A percentile compares a stretch with the other conserved stretches of the same genome.
Evolutionary conservation across 1,284 basidiomycete species (phyloP).

Genomic region (Apiotrichum montevideense): DNA sequence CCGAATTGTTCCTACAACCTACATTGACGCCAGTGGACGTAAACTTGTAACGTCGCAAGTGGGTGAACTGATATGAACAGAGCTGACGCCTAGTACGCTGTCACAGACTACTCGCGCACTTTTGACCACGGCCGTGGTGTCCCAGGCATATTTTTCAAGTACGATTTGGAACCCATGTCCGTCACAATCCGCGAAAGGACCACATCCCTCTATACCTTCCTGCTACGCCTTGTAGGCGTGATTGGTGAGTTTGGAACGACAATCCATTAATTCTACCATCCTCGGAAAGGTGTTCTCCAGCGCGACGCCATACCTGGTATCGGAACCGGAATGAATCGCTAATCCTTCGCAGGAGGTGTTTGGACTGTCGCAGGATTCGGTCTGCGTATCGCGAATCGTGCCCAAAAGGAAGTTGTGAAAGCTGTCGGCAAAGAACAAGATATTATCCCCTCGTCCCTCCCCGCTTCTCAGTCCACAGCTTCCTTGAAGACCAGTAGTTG

Average conservation of each 20-base stretch:
- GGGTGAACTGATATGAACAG: constrained; percentile 31
- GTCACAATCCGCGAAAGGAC: constrained; percentile 83
- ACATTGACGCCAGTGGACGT: constrained; percentile 62
- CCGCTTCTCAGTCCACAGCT: background rate
- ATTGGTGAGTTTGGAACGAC: constrained; percentile 28
- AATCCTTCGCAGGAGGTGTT: constrained; percentile 37
- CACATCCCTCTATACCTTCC: constrained; percentile 68
- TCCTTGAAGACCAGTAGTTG: too few species aligned
- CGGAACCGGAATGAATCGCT: background rate
- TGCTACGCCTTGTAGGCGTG: constrained; percentile 60
- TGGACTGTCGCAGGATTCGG: constrained; percentile 48
- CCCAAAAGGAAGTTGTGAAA: constrained; percentile 40
- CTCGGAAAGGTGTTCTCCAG: too few species aligned
- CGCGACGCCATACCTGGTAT: too few species aligned
- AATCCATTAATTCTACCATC: too few species aligned
- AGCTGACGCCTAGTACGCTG: constrained; percentile 63
- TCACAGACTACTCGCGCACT: constrained; percentile 80
- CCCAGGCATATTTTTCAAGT: constrained; percentile 95
- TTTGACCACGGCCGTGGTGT: constrained; percentile 71
- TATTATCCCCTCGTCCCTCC: constrained; percentile 28
- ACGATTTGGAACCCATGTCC: constrained; percentile 85
- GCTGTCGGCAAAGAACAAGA: constrained; percentile 32
- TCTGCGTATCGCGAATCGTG: constrained; percentile 42
- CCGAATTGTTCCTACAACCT: constrained; percentile 89
- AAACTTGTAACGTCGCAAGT: constrained; percentile 61